A percentile compares a stretch with the other conserved stretches of the same genome.
Evolutionary conservation across 2,329 filamentous ascomycete species (phyloP).

Genomic region (Elsinoe necatrix): DNA sequence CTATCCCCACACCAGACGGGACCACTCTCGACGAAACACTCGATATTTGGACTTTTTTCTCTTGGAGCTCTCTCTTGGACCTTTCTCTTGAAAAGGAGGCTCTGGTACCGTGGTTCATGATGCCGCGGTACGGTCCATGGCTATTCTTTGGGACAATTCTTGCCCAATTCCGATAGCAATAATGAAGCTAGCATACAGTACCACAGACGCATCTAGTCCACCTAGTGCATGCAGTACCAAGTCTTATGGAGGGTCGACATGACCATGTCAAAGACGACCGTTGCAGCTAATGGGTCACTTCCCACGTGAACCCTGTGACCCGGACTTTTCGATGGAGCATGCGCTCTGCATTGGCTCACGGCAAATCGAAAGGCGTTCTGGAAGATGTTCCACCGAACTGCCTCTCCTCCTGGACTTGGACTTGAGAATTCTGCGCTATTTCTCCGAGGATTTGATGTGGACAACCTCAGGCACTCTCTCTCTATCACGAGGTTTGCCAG

Average conservation of each 20-base stretch:
- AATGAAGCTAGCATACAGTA: neutral
- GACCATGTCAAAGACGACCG: neutral
- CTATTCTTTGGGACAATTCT: neutral
- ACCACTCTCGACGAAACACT: constrained; percentile 2
- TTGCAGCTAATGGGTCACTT: neutral
- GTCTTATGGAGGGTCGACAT: constrained; percentile 11
- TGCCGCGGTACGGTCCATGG: neutral
- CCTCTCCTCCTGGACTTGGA: neutral
- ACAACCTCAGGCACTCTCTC: neutral
- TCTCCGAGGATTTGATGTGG: neutral
- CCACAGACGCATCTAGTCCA: constrained; percentile 9
- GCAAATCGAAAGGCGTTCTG: neutral
- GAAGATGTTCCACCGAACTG: neutral
- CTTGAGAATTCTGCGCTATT: neutral
- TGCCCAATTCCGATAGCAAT: neutral
- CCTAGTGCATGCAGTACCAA: neutral
- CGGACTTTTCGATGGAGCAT: neutral
- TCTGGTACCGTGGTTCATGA: neutral
- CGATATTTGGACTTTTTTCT: neutral
- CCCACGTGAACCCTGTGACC: constrained; percentile 6
- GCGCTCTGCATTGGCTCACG: constrained; percentile 2
- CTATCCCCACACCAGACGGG: neutral
- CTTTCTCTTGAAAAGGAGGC: neutral
- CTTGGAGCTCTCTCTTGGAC: no score
- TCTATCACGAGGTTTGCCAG: neutral